phyloP scores from a whole-genome alignment of 805 yeast species.

The Teunomyces stri region DNA sequence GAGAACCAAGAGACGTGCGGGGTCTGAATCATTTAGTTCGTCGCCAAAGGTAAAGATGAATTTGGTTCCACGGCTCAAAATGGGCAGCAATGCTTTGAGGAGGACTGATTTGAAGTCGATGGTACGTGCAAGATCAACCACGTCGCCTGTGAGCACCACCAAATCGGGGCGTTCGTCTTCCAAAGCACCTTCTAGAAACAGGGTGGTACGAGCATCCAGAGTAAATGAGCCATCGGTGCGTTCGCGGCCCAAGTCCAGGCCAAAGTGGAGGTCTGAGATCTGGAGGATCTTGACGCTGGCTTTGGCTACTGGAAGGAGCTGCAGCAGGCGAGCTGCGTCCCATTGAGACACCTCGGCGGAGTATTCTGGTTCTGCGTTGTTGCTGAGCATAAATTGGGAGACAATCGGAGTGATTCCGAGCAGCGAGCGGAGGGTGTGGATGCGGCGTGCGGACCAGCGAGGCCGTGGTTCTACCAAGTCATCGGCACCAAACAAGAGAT shows the following conservation, averaged over 20 bases:
- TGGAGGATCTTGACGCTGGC: slow-evolving; percentile 30
- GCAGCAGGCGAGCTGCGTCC: background rate
- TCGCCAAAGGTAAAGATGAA: slow-evolving; percentile 41
- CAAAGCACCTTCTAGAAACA: slow-evolving; percentile 27
- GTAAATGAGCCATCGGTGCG: slow-evolving; percentile 20
- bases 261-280: slow-evolving; percentile 39
- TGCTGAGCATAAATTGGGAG: slow-evolving; percentile 19
- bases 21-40: slow-evolving; percentile 4
- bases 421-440: slow-evolving; percentile 3
- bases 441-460: slow-evolving; percentile 14
- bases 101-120: slow-evolving; percentile 28
- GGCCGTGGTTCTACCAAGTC: slow-evolving; percentile 28
- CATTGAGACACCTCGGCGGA: background rate
- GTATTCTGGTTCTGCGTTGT: slow-evolving; percentile 4
- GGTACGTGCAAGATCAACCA: slow-evolving; percentile 28
- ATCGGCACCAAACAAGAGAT: slow-evolving; percentile 28
- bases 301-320: background rate
- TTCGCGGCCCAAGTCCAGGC: slow-evolving; percentile 26
- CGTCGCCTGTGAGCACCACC: slow-evolving; percentile 41
- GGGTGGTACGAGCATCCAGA: slow-evolving; percentile 28
- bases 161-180: slow-evolving; percentile 29
- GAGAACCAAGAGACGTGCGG: slow-evolving; percentile 12
- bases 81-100: slow-evolving; percentile 32
- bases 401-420: slow-evolving; percentile 9
- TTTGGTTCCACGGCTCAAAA: slow-evolving; percentile 27